These are phyloP conservation scores for Cinnamomum micranthum DNA, from an alignment of 164 flowering plant species.

Conservation along the genomic window DNA sequence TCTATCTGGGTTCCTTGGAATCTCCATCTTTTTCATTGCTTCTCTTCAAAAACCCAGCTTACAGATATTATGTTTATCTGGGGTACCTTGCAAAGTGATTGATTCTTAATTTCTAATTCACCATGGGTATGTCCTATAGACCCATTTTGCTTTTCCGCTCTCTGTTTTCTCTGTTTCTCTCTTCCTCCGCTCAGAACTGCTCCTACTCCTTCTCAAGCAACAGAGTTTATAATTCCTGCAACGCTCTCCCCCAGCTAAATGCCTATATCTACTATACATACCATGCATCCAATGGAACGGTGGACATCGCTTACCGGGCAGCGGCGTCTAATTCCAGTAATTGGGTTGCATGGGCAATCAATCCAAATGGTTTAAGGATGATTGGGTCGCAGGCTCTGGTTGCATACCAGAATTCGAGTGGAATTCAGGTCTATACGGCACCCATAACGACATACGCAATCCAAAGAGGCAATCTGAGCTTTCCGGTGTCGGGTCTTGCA, in stretches of 20 bases:
- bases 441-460: slow-evolving; percentile 1
- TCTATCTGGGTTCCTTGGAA: too few relatives aligned
- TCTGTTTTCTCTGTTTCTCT: slow-evolving; percentile 3
- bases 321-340: background rate
- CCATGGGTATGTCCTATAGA: background rate
- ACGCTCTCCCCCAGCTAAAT: slow-evolving; percentile 6
- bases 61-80: background rate
- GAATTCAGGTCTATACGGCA: slow-evolving; percentile 34
- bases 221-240: slow-evolving; percentile 5
- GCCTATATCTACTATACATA: slow-evolving; percentile 16
- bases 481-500: background rate
- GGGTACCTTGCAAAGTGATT: background rate
- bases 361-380: slow-evolving; percentile 31
- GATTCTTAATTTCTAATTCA: background rate
- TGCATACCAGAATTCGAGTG: slow-evolving; percentile 31
- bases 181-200: slow-evolving; percentile 16
- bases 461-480: slow-evolving; percentile 21
- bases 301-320: slow-evolving; percentile 15
- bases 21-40: slow-evolving; percentile 29
- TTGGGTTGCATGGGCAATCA: slow-evolving; percentile 50
- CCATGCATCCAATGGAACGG: background rate
- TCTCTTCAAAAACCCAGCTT: slow-evolving; percentile 32
- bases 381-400: slow-evolving; percentile 48
- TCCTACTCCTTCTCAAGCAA: slow-evolving; percentile 1
- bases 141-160: slow-evolving; percentile 9